Percentiles rank a stretch among this genome's conserved stretches.
These are phyloP conservation scores for Prunus davidiana DNA, from an alignment of 306 rosid species.

Conservation along the genomic window DNA sequence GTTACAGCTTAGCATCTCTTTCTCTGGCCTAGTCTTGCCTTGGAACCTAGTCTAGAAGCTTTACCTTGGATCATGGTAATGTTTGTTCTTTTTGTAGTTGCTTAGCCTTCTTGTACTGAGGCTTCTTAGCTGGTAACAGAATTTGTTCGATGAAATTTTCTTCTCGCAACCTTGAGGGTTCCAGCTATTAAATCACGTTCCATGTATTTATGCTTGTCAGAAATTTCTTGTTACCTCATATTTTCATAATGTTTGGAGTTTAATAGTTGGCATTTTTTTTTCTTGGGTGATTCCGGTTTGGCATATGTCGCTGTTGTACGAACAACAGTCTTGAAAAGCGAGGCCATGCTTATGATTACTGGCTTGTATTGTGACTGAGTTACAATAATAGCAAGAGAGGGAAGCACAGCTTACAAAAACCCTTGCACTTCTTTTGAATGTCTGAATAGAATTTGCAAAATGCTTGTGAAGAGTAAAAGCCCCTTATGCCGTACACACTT, in stretches of 20 bases:
- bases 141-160: background rate
- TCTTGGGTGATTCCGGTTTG: background rate
- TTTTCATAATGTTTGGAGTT: background rate
- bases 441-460: too few relatives aligned
- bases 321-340: background rate
- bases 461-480: too few relatives aligned
- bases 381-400: background rate
- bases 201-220: background rate
- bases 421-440: background rate
- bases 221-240: background rate
- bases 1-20: constrained; percentile 68
- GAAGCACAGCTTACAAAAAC: background rate
- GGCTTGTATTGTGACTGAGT: background rate
- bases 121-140: background rate
- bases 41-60: constrained; percentile 21
- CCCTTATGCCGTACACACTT: too few relatives aligned
- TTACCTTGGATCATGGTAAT: constrained; percentile 11
- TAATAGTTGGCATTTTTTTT: background rate
- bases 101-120: background rate
- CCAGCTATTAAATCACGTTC: background rate
- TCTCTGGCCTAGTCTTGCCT: constrained; percentile 1
- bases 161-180: background rate
- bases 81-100: background rate
- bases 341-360: background rate
- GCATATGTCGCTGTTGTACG: background rate